These are phyloP conservation scores for Tolypocladium capitatum DNA, from an alignment of 2,329 filamentous ascomycete species.

Conservation along the genomic window DNA sequence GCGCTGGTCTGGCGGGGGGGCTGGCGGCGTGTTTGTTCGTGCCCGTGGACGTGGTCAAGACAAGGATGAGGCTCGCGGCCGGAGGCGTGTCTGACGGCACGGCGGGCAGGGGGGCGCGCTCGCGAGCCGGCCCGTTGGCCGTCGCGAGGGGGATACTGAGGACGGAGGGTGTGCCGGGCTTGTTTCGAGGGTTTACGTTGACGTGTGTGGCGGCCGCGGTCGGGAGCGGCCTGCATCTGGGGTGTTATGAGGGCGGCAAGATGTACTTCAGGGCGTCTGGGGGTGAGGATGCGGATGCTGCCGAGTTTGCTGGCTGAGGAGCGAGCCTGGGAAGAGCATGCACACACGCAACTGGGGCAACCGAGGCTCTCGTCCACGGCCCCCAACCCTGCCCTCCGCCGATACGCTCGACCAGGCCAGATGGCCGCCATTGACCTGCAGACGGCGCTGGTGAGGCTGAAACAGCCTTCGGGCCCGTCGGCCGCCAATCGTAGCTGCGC, in stretches of 20 bases:
- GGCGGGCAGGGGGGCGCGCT: background rate
- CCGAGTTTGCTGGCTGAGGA: background rate
- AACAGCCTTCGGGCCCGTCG: background rate
- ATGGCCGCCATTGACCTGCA: background rate
- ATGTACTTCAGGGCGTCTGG: background rate
- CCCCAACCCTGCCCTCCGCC: background rate
- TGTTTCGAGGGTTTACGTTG: constrained; percentile 3
- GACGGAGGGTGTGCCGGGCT: background rate
- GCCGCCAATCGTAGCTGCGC: background rate
- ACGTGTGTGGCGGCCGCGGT: constrained; percentile 1
- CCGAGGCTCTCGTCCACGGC: background rate
- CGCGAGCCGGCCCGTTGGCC: background rate
- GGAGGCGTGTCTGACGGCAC: background rate
- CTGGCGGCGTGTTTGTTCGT: constrained; percentile 5
- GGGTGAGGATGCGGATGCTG: background rate
- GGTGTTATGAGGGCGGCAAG: constrained; percentile 4
- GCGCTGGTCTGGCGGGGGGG: constrained; percentile 5
- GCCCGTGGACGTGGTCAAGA: constrained; percentile 9
- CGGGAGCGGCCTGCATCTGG: constrained; percentile 2
- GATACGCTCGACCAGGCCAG: too few species aligned
- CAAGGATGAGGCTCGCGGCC: constrained; percentile 8
- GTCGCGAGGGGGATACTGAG: constrained; percentile 1
- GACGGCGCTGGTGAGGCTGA: too few species aligned
- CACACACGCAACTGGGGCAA: too few species aligned
- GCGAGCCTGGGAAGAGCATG: background rate